Base-by-base conservation (phyloP, 306 rosid genomes). In the Argentina anserina region DNA sequence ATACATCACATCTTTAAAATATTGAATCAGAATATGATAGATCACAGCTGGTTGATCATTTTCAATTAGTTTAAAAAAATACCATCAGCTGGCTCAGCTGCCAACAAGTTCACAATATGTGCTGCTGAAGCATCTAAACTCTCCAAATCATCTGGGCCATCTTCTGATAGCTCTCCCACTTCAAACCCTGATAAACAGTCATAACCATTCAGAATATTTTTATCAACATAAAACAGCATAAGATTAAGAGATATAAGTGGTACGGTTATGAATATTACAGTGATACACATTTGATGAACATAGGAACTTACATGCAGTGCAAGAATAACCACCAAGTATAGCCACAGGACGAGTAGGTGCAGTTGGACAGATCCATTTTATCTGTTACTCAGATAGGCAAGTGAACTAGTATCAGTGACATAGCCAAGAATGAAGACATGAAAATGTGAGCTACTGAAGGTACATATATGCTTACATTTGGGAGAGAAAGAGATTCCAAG, bases 341-440 rank as follows among this genome's bases (percentile, higher is more conserved):
- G 97, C 86, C 67, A 95, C 99, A 3, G 97, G 93, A 75, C 97
- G 97, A 43, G 96, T 95, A n/a, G 97, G 99, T 69, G 99, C 99
- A 61, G 99, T 95, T 15, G 99, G 99, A 76, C 99, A 95, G 79
- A 95, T 95, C 99, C 99, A 95, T 81, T 95, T 95, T 80, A 95
- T 91, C 99, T 95, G 86, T 70, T 75, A n/a, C 80, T 80, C 31
- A 36, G 9, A 20, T 21, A 52, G 62, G 60, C 68, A 37, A 18
- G 62, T 39, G 71, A 52, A 81, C 72, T 25, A 77, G 49, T 7
- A 3, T 43, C 56, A 60, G 34, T 8, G 11, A 61, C 68, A 64
- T 34, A 45, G 9, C 49, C 43, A 50, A 47, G 28, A 12, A 33
- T 5, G 58, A 52, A 3, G 58, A 68, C 12, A 50, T 21, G 52